These are phyloP conservation scores for Puccinia novopanici DNA, from an alignment of 1,284 basidiomycete species.

Conservation along the genomic window DNA sequence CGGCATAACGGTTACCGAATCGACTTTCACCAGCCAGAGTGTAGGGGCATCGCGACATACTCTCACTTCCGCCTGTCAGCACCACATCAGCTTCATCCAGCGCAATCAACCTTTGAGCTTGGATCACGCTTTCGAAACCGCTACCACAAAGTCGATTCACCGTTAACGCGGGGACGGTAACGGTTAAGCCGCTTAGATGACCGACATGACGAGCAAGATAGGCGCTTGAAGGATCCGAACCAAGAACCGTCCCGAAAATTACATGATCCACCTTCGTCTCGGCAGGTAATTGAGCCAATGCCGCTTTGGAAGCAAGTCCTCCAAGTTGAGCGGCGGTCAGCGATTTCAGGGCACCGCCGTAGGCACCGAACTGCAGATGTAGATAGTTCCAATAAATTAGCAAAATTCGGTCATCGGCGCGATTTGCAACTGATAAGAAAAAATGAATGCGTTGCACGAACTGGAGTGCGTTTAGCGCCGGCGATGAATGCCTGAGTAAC, in stretches of 20 bases:
- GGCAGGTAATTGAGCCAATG: slow-evolving; percentile 51
- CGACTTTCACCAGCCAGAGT: slow-evolving; percentile 61
- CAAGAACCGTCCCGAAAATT: slow-evolving; percentile 7
- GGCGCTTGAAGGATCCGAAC: slow-evolving; percentile 17
- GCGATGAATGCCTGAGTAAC: slow-evolving; percentile 14
- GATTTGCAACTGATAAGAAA: not conserved
- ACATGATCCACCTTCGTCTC: slow-evolving; percentile 17
- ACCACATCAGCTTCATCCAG: slow-evolving; percentile 82
- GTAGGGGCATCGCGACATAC: slow-evolving; percentile 88
- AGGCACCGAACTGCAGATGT: not conserved
- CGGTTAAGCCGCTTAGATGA: slow-evolving; percentile 58
- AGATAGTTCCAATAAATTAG: not conserved
- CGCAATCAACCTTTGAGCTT: slow-evolving; percentile 86
- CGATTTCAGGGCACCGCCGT: slow-evolving; percentile 26
- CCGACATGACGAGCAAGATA: slow-evolving; percentile 22
- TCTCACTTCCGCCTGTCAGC: slow-evolving; percentile 94
- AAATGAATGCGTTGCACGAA: not conserved
- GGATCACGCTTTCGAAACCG: slow-evolving; percentile 90
- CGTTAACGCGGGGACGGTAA: slow-evolving; percentile 64
- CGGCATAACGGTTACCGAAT: slow-evolving; percentile 62
- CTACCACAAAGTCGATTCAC: slow-evolving; percentile 81
- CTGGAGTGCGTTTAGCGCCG: slow-evolving; percentile 8
- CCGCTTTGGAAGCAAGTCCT: slow-evolving; percentile 58
- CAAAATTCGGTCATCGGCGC: not conserved
- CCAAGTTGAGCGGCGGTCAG: slow-evolving; percentile 44